Base-by-base conservation (phyloP, 225 moss, liverwort and hornwort species). In the Marchantia polymorpha region DNA sequence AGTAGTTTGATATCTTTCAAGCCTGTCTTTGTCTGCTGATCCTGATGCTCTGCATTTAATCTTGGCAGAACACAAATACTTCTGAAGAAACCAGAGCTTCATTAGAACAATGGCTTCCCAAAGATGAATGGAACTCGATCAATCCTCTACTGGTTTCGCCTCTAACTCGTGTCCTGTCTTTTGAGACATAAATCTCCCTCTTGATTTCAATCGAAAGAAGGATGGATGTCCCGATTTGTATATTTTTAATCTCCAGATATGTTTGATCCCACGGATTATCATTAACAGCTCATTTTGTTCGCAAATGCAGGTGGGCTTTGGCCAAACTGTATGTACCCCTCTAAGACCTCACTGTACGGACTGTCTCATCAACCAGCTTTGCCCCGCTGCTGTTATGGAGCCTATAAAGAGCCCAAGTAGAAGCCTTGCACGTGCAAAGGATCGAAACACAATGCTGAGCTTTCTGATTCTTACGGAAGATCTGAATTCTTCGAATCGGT, bases 21-120 rank as follows among this genome's bases (percentile, higher is more conserved):
- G 51, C 46, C 46, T 48, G 69, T 52, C 73, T 26, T 15, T 29
- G 7, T 52, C 23, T 13, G 14, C 39, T 15, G 5, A 54, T 51
- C 23, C 19, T 65, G 7, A 23, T 69, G 71, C 58, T 48, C 39
- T 19, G 50, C 59, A 7, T 74, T 54, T 74, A 46, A 23, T 52
- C 17, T 52, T 56, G 25, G 74, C 87, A 87, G 87, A 79, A 83
- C 30, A 88, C 87, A 75, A 88, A 76, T 11, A 85, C 85, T 75
- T 83, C 87, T 51, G 85, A 85, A 78, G 87, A 88, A 85, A 88
- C 87, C 16, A 83, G 87, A 81, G 31, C 78, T n/a, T 77, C 85
- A 1, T 79, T 88, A 64, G 87, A 88, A 78, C 48, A 74, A 4
- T 88, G 87, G 87, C 81, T 88, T 72, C 85, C 87, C 12, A 76